Base-by-base conservation (phyloP, 2,329 filamentous ascomycete genomes). In the Pseudogymnoascus sp. region DNA sequence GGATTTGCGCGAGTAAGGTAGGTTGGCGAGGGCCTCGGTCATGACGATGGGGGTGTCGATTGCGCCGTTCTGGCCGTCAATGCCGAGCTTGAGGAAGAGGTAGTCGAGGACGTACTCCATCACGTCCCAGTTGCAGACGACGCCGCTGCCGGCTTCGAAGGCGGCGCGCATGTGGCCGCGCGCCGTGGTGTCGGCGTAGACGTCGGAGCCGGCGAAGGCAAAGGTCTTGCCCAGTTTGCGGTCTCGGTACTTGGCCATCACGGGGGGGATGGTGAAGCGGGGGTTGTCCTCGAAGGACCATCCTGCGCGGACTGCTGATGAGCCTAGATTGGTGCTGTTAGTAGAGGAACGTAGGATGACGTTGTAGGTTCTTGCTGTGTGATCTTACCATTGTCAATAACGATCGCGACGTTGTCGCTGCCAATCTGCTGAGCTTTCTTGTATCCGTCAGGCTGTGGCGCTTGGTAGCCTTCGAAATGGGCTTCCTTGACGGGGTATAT, bases 101-200 rank as follows among this genome's bases (percentile, higher is more conserved):
- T 97, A 97, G 76, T 99, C 94, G 54, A 99, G 77, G 4, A 97
- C 81, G 63, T 93, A 92, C 74, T 99, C 94, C 85, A 96, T 92
- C 35, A 92, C 92, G 74, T 99, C 94, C 92, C 95, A 99, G 72
- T 97, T 97, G 74, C 90, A 92, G 64, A 97, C 85, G 57, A 99
- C 88, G 66, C 92, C 93, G 47, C 88, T 93, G 24, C 92, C 92
- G 1, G 88, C 84, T 73, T 99, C 94, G 69, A 97, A 97, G 1
- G 92, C 88, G 73, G 90, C 89, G 72, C 93, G 88, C 63, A 96
- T 87, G 73, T 97, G 94, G 9, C 92, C 90, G 62, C 90, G 84
- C 21, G 94, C 92, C 1, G 92, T 96, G 26, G 93, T 94, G 75
- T 99, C 94, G 65, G 92, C 88, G 71, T 94, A 97, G 71, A 95